Evolutionary conservation across 176 grass and related monocot species (phyloP).

Genomic region (Oryza glumipatula): DNA sequence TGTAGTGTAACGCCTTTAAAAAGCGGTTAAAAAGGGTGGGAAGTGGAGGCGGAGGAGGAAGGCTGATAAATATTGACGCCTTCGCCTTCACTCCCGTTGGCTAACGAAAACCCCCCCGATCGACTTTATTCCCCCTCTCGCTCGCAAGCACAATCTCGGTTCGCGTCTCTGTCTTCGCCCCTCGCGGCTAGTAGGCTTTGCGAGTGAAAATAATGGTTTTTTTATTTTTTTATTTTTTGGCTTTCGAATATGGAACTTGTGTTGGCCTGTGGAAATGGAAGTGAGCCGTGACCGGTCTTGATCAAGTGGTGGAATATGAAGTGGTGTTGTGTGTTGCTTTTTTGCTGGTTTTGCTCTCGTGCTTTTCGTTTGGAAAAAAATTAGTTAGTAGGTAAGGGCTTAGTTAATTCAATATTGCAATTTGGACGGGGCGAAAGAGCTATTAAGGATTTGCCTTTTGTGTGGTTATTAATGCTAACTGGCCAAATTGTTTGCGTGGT

Average conservation of each 20-base stretch:
- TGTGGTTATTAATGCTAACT: neutral
- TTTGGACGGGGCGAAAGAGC: neutral
- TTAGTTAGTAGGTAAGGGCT: neutral
- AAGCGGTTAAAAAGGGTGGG: constrained; percentile 57
- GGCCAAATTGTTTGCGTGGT: neutral
- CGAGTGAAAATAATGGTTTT: neutral
- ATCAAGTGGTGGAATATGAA: constrained; percentile 40
- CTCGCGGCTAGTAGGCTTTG: neutral
- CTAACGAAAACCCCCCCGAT: constrained; percentile 33
- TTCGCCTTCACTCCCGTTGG: constrained; percentile 10
- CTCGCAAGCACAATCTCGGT: neutral
- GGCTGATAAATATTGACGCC: constrained; percentile 48
- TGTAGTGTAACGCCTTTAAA: constrained; percentile 36
- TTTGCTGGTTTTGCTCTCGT: neutral
- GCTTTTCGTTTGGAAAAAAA: constrained; percentile 16
- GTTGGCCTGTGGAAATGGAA: neutral
- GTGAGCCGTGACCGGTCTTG: constrained; percentile 38
- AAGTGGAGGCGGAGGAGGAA: constrained; percentile 44
- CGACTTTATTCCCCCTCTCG: constrained; percentile 40
- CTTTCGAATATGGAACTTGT: constrained; percentile 36
- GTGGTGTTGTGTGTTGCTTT: constrained; percentile 5
- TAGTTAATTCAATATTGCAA: neutral
- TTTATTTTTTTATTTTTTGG: neutral
- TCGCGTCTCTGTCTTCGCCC: neutral
- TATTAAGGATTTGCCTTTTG: neutral